Base-by-base conservation (phyloP, 2,329 filamentous ascomycete species). In the Aspergillus neoniger region DNA sequence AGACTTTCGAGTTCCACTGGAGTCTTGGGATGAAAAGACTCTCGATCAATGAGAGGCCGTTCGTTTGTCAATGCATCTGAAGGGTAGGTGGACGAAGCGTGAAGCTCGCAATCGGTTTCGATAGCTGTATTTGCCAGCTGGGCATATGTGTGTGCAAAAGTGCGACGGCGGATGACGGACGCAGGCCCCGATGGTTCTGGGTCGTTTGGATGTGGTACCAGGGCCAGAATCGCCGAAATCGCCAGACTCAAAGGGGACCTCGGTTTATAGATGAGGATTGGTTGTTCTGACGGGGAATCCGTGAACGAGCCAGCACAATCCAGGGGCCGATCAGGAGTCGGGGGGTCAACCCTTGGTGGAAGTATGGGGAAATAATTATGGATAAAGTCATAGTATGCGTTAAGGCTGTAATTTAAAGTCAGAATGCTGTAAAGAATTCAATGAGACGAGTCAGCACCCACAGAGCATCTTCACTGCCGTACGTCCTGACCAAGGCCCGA, bases 371-470 rank as follows among this genome's bases (percentile, higher is more conserved):
- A 79, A 63, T 79, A 81, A n/a, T 68, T 58, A 65, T 81, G 79
- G 56, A 80, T 76, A 58, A 79, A 81, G 48, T 77, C 75, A 59
- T 81, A 81, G 57, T 81, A 80, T 38, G 76, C 78, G 61, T 79
- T 78, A 52, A 80, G 68, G 65, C 79, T 81, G 54, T 36, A 1
- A 36, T 14, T 4, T 14, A 14, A 49, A 2, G 58, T 71, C 58
- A 70, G 66, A 65, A 59, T n/a, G 28, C 28, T 28, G 25, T 12
- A 41, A 47, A 25, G 19, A 5, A 47, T 52, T 55, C 8, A 41
- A n/a, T 25, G 47, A 10, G 28, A 17, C 48, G 15, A 57, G 9
- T 6, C 17, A 44, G 5, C 54, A 69, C 76, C 63, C 62, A 79
- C 77, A 79, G 77, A 41, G 77, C 76, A 48, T 71, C 64, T 59